phyloP scores from a whole-genome alignment of 2,329 filamentous ascomycete species.

The Fusarium nodosum region DNA sequence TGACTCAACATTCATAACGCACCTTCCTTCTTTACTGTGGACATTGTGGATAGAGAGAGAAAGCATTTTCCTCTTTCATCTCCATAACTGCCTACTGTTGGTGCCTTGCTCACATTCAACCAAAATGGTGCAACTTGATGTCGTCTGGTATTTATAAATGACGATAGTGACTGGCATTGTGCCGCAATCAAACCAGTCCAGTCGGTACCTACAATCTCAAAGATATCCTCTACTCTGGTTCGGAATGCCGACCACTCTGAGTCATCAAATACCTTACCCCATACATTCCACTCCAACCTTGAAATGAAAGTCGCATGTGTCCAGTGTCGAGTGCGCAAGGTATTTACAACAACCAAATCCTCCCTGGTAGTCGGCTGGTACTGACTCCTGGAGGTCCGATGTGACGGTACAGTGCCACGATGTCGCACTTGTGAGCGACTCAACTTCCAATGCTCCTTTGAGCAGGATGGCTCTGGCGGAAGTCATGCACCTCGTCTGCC shows the following conservation, averaged over 20 bases:
- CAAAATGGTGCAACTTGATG: slow-evolving; percentile 8
- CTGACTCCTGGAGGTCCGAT: slow-evolving; percentile 50
- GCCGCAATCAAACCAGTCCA: background rate
- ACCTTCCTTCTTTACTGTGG: slow-evolving; percentile 5
- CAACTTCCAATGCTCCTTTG: slow-evolving; percentile 49
- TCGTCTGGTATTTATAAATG: slow-evolving; percentile 8
- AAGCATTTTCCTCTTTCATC: slow-evolving; percentile 3
- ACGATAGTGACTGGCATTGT: background rate
- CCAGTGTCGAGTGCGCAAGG: slow-evolving; percentile 50
- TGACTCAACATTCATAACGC: background rate
- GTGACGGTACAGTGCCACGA: slow-evolving; percentile 46
- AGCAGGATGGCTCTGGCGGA: slow-evolving; percentile 46
- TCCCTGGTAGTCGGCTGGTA: slow-evolving; percentile 43
- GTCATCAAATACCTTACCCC: background rate
- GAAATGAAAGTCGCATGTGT: slow-evolving; percentile 50
- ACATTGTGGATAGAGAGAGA: background rate
- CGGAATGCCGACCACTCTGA: background rate
- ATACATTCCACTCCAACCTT: background rate
- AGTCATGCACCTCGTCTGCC: slow-evolving; percentile 46
- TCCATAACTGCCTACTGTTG: background rate
- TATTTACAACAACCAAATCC: slow-evolving; percentile 14
- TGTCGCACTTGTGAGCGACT: slow-evolving; percentile 49
- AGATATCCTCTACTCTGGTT: background rate
- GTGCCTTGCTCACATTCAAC: background rate
- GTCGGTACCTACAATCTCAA: background rate